phyloP scores from a whole-genome alignment of 441 rosid species.

The Flueggea neowawraea region DNA sequence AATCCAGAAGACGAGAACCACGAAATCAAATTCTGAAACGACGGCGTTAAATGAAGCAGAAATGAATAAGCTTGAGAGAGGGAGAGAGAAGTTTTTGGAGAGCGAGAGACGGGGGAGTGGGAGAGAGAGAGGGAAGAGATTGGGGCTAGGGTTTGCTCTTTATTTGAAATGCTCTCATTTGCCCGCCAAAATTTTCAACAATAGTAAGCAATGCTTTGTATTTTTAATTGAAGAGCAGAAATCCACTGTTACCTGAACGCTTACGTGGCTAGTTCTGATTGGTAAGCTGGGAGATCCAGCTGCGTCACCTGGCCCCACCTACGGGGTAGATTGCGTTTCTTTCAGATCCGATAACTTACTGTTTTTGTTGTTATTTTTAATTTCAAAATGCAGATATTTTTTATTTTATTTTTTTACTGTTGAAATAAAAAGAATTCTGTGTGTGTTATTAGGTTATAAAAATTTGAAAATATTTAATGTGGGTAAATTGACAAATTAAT shows the following conservation, averaged over 20 bases:
- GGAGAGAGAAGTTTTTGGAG: background rate
- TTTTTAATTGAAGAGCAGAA: background rate
- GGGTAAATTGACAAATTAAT: no score
- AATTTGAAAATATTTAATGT: no score
- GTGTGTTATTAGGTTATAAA: background rate
- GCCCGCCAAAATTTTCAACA: constrained; percentile 80
- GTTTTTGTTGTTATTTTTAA: background rate
- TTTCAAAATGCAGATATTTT: background rate
- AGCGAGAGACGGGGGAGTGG: background rate
- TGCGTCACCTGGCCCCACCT: background rate
- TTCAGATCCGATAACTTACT: background rate
- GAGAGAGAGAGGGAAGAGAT: constrained; percentile 17
- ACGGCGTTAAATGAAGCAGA: background rate
- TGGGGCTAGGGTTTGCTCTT: constrained; percentile 68
- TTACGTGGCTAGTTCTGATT: constrained; percentile 40
- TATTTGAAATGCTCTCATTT: constrained; percentile 52
- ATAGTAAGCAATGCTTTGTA: no score
- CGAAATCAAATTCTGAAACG: background rate
- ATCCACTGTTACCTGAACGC: background rate
- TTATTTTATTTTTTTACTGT: background rate
- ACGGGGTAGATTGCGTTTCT: background rate
- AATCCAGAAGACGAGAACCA: no score
- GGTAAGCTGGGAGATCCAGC: constrained; percentile 7
- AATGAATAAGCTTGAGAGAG: no score
- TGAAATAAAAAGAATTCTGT: background rate